Conservation (phyloP, 2,329 filamentous ascomycete genomes). For the Nannizziopsis arthrosporioides region DNA sequence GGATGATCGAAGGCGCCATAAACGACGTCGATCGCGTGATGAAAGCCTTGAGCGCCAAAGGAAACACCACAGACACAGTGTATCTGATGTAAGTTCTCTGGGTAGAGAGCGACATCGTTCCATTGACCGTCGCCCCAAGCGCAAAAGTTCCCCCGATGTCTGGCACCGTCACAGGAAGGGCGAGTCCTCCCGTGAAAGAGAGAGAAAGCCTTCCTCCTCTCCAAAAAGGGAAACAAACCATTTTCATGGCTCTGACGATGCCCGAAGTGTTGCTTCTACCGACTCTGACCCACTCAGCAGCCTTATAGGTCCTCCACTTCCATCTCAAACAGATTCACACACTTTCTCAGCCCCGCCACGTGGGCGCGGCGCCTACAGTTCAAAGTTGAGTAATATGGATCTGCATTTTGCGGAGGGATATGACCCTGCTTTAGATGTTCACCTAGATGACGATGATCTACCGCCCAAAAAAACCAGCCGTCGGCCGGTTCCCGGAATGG, state of each 20-base stretch:
- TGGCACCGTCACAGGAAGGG: background rate
- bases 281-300: conserved; percentile 63
- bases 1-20: background rate
- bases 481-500: conserved; percentile 29
- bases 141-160: background rate
- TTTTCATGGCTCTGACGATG: conserved; percentile 7
- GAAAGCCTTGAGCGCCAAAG: background rate
- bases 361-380: conserved; percentile 55
- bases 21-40: background rate
- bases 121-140: background rate
- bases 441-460: conserved; percentile 35
- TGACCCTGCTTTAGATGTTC: conserved; percentile 40
- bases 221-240: background rate
- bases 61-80: background rate
- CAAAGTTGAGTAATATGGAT: conserved; percentile 59
- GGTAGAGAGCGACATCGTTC: background rate
- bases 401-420: conserved; percentile 61
- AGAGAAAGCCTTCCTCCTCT: background rate
- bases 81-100: background rate
- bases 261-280: conserved; percentile 11
- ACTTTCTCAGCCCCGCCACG: conserved; percentile 42
- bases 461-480: conserved; percentile 39
- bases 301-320: conserved; percentile 60
- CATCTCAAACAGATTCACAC: conserved; percentile 32
- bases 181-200: background rate